phyloP scores from a whole-genome alignment of 2,329 filamentous ascomycete species.

The Sphaceloma murrayae region DNA sequence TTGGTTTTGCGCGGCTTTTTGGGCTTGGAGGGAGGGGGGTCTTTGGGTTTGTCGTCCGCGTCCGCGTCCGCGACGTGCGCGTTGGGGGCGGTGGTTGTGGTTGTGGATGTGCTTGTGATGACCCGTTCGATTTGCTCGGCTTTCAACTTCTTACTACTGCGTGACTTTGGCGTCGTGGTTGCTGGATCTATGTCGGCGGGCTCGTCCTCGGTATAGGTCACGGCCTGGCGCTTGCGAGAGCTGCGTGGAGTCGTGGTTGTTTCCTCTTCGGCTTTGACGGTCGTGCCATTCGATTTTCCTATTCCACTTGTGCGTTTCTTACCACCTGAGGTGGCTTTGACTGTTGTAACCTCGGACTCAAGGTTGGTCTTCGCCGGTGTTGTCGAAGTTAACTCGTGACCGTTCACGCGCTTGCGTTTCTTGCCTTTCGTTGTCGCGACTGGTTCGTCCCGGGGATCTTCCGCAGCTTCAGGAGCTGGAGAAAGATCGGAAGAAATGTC shows the following conservation, averaged over 20 bases:
- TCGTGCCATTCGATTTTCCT: conserved; percentile 12
- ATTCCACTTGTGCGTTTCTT: neutral
- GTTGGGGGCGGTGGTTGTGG: no score
- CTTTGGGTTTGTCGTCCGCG: conserved; percentile 4
- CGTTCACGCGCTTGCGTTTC: conserved; percentile 15
- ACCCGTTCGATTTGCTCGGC: conserved; percentile 4
- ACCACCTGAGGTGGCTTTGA: neutral
- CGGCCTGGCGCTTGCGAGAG: conserved; percentile 19
- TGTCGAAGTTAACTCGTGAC: neutral
- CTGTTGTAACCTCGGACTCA: conserved; percentile 6
- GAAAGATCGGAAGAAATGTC: conserved; percentile 17
- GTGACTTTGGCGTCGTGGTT: neutral
- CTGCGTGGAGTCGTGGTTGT: conserved; percentile 16
- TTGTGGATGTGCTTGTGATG: neutral
- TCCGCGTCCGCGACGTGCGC: no score
- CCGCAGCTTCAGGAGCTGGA: conserved; percentile 7
- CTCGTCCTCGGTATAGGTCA: conserved; percentile 5
- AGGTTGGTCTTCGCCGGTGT: conserved; percentile 8
- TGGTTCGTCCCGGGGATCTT: neutral
- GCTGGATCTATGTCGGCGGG: neutral
- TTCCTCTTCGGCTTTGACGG: conserved; percentile 14
- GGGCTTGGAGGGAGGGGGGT: conserved; percentile 20
- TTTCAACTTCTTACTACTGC: conserved; percentile 2
- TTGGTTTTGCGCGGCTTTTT: conserved; percentile 46
- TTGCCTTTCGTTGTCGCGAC: neutral